A percentile compares a stretch with the other conserved stretches of the same genome.
Evolutionary conservation across 2,329 filamentous ascomycete species (phyloP).

Genomic region (Aspergillus carbonarius): DNA sequence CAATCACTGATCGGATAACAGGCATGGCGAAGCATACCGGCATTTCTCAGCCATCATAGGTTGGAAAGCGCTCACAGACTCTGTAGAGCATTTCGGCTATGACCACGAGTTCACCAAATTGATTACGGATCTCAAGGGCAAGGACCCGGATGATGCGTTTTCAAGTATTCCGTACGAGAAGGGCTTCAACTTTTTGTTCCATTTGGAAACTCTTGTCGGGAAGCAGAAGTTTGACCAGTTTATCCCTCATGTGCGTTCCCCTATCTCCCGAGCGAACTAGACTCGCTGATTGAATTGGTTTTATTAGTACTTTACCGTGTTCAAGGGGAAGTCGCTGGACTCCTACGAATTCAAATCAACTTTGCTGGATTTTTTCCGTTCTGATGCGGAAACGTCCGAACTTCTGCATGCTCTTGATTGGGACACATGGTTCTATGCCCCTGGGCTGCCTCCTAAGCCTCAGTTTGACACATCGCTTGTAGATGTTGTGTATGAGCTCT

Average conservation of each 20-base stretch:
- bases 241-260: conserved; percentile 67
- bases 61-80: conserved; percentile 84
- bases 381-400: conserved; percentile 60
- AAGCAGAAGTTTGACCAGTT: conserved; percentile 90
- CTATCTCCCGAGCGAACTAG: not conserved
- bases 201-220: conserved; percentile 81
- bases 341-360: conserved; percentile 92
- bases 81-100: conserved; percentile 72
- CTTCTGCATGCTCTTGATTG: conserved; percentile 76
- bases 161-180: conserved; percentile 93
- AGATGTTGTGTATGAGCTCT: conserved; percentile 78
- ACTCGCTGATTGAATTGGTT: not conserved
- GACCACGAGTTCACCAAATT: conserved; percentile 94
- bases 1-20: conserved; percentile 14
- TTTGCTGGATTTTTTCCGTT: conserved; percentile 78
- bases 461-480: conserved; percentile 86
- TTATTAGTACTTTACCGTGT: conserved; percentile 73
- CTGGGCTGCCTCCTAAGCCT: conserved; percentile 86
- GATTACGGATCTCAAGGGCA: conserved; percentile 79
- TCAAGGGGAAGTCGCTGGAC: conserved; percentile 82
- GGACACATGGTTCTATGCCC: conserved; percentile 85
- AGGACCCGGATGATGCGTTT: conserved; percentile 95
- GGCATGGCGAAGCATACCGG: conserved; percentile 81
- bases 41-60: conserved; percentile 96
- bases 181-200: conserved; percentile 90